Evolutionary conservation across 2,329 filamentous ascomycete species (phyloP), one percentile per base, ranked within the genome.

Genomic region (Sporothrix pallida): DNA sequence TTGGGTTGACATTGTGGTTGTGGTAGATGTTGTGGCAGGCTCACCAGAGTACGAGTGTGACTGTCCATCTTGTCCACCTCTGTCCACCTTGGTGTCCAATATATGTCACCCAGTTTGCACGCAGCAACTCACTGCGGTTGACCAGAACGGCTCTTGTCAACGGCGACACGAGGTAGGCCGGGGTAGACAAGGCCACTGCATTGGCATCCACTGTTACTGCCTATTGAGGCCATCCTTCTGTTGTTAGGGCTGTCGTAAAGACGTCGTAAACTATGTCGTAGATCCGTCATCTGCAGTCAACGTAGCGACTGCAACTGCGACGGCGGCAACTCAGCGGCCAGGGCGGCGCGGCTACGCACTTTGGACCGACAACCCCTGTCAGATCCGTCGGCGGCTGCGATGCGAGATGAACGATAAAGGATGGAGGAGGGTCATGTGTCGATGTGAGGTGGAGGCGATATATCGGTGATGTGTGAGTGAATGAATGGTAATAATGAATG

Each of bases 311-410:
- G 23, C 54, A 12, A 58, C 56, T 58, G 31, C 31, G 31, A 7
- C 31, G 56, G 56, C 56, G 54, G 54, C 54, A 56, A 26, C 54
- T 15, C 15, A 52, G 15, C 15, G n/a, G 50, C 6, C 15, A 23
- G 52, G 20, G 17, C 58, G 58, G 58, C 58, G 58, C 31, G 58
- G 60, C 60, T 63, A 63, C 60, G 60, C 56, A 20, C 17, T 17
- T 42, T 12, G 60, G 8, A 7, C 15, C 31, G 31, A 20, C 31
- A n/a, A n/a, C 37, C 60, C 60, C 31, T 42, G 58, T 42, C 26
- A 62, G 58, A 62, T 37, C 56, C 26, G 23, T 20, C 23, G 54
- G 23, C 54, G 20, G 54, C 23, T 26, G 23, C 52, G 52, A 10
- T 23, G 52, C 5, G 20, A 56, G 52, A 23, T 4, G 23, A 15